A percentile compares a stretch with the other conserved stretches of the same genome.
phyloP scores from a whole-genome alignment of 2,329 filamentous ascomycete genomes.

The Cordyceps farinosa region DNA sequence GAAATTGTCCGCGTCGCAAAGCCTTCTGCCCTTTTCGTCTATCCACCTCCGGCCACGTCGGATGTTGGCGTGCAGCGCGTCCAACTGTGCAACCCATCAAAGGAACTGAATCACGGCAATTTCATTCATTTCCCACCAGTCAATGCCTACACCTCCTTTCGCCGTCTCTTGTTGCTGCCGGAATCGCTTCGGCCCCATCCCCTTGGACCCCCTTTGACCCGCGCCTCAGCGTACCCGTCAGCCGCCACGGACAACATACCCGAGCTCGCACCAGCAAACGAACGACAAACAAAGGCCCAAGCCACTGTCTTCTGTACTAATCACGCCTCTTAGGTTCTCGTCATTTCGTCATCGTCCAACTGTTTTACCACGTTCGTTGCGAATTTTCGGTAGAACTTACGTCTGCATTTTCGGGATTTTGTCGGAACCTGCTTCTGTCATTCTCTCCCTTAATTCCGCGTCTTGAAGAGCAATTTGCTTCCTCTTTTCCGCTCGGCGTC shows the following conservation, averaged over 20 bases:
- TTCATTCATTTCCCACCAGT: not conserved
- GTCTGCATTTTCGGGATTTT: slow-evolving; percentile 27
- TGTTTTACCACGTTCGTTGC: slow-evolving; percentile 39
- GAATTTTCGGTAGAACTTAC: slow-evolving; percentile 38
- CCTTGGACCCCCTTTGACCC: not conserved
- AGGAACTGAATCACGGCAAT: not conserved
- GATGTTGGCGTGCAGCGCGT: not conserved
- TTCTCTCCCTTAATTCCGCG: slow-evolving; percentile 21
- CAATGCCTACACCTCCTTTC: not conserved
- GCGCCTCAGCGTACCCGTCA: slow-evolving; percentile 16
- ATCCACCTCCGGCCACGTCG: not conserved
- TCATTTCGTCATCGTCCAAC: slow-evolving; percentile 40
- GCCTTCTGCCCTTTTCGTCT: slow-evolving; percentile 1
- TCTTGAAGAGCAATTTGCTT: slow-evolving; percentile 17
- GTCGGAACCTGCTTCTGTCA: slow-evolving; percentile 26
- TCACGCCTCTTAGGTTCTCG: slow-evolving; percentile 36
- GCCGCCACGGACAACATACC: slow-evolving; percentile 5
- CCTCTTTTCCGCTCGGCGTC: slow-evolving; percentile 16
- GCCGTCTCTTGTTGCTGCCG: not conserved
- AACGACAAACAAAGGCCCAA: slow-evolving; percentile 11
- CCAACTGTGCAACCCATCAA: not conserved
- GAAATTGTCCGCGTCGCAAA: slow-evolving; percentile 11
- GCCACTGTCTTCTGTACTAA: slow-evolving; percentile 8
- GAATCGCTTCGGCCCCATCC: not conserved
- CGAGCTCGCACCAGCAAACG: slow-evolving; percentile 11